These are phyloP conservation scores for Neurospora sp. DNA, from an alignment of 495 filamentous ascomycete genomes.

Conservation along the genomic window DNA sequence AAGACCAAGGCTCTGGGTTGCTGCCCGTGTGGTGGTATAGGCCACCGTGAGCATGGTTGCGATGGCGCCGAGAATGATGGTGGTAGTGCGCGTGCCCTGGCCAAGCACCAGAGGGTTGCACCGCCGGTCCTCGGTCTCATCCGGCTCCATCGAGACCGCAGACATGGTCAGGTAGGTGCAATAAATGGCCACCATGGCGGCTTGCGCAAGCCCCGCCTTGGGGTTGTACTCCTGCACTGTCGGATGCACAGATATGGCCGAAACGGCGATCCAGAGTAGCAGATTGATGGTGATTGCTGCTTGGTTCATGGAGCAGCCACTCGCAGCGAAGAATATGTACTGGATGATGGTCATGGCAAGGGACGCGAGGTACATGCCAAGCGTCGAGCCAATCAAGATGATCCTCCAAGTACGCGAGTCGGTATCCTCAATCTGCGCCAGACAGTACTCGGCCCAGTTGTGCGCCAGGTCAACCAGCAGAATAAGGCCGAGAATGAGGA, in stretches of 20 bases:
- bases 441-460: constrained; percentile 94
- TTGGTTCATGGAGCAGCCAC: constrained; percentile 91
- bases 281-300: constrained; percentile 70
- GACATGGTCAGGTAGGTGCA: constrained; percentile 98
- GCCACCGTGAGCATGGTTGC: constrained; percentile 95
- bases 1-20: constrained; percentile 84
- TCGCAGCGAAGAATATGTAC: constrained; percentile 89
- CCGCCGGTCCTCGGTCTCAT: constrained; percentile 58
- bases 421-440: constrained; percentile 81
- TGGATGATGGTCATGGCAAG: constrained; percentile 91
- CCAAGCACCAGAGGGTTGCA: constrained; percentile 92
- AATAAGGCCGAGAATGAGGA: constrained; percentile 85
- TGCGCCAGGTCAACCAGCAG: constrained; percentile 92
- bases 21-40: constrained; percentile 93
- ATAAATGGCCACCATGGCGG: constrained; percentile 95
- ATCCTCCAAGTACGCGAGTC: constrained; percentile 79
- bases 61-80: constrained; percentile 82
- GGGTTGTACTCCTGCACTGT: constrained; percentile 85
- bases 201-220: constrained; percentile 86
- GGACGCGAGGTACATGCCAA: constrained; percentile 86
- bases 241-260: constrained; percentile 79
- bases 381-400: constrained; percentile 80
- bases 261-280: constrained; percentile 70
- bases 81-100: constrained; percentile 79
- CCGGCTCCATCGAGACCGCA: constrained; percentile 96